Evolutionary conservation across 106 monocot genomes (phyloP), one percentile per base, ranked within the genome.

Genomic region (Agapanthus africanus): DNA sequence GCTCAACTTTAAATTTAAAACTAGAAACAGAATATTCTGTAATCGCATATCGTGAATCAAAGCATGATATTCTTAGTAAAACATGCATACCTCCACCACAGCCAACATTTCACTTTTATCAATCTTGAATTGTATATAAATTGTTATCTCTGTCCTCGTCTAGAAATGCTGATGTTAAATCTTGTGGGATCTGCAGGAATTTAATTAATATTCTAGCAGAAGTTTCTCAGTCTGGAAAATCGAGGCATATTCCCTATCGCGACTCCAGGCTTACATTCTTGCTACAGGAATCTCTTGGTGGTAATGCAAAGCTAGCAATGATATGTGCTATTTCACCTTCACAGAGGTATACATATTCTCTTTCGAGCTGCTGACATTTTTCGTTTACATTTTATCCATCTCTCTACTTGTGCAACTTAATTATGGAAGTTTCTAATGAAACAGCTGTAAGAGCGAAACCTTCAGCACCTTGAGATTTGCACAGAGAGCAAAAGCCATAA

Each of bases 231-330:
- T 85, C 93, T 54, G 99, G 99, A 31, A 99, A 93, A 63, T 84
- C 90, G 50, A 90, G 99, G 54, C 99, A 99, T 76, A 83, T 99
- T 71, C 99, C 99, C 37, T 99, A 99, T 71, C 80, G 99, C 26
- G 93, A 99, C 78, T 99, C 99, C 39, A 99, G 68, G 80, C 75
- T 99, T 63, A 99, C 99, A 59, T 99, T 99, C 74, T 76, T 99
- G 52, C 71, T 99, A 56, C 99, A 99, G 73, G 99, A 99, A 73
- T 99, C 99, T 78, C 99, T 99, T 67, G 99, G 99, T 74, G 99
- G 99, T 54, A 99, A 99, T 82, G 93, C 93, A 9, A 99, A 93
- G 76, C 72, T 99, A 34, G 92, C 90, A 50, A 99, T 99, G 93
- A 85, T 99, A 41, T 99, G 99, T 80, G 87, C 90, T 37, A 72